These are phyloP conservation scores for Musa itinerans DNA, from an alignment of 176 grass and related monocot species.

Conservation along the genomic window DNA sequence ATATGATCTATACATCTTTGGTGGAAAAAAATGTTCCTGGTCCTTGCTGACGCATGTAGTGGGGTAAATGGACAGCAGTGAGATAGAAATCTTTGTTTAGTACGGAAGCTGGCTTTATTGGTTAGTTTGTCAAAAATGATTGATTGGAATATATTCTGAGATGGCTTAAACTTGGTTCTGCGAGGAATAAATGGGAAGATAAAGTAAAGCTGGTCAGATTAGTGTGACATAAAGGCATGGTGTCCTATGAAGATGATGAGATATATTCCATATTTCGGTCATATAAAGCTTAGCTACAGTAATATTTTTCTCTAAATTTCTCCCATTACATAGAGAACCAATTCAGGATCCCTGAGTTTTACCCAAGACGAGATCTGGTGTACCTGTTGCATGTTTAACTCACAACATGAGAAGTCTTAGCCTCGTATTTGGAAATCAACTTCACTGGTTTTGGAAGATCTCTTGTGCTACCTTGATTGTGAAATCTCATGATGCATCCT, in stretches of 20 bases:
- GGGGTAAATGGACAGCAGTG: background rate
- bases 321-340: background rate
- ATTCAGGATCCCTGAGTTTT: too few species aligned
- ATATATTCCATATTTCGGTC: background rate
- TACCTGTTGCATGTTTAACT: too few species aligned
- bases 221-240: background rate
- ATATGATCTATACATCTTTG: too few species aligned
- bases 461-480: too few species aligned
- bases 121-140: background rate
- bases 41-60: too few species aligned
- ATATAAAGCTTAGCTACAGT: background rate
- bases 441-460: too few species aligned
- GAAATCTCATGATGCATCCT: too few species aligned
- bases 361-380: too few species aligned
- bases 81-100: slow-evolving; percentile 1
- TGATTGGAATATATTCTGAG: slow-evolving; percentile 9
- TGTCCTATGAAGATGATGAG: background rate
- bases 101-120: background rate
- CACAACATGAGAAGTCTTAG: too few species aligned
- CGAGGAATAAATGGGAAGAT: background rate
- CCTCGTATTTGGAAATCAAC: too few species aligned
- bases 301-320: background rate
- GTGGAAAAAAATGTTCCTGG: too few species aligned
- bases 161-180: background rate
- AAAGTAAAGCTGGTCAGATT: background rate